A percentile compares a stretch with the other conserved stretches of the same genome.
These are phyloP conservation scores for Wickerhamiella musiphila DNA, from an alignment of 805 yeast genomes.

Conservation along the genomic window DNA sequence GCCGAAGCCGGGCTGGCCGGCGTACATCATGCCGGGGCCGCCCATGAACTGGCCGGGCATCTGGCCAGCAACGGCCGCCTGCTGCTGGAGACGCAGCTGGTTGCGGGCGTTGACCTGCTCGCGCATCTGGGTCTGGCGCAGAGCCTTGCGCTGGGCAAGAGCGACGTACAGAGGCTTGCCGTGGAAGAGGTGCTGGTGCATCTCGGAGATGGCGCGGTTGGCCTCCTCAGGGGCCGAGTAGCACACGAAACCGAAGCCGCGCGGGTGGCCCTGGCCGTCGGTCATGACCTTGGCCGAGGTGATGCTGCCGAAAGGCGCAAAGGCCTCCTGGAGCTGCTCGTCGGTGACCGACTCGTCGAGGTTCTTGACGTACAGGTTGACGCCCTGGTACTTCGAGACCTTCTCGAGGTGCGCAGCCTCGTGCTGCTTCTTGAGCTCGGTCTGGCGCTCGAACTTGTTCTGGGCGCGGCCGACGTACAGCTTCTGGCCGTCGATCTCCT, in stretches of 20 bases:
- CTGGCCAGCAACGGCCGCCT: slow-evolving; percentile 60
- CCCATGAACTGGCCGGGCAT: slow-evolving; percentile 71
- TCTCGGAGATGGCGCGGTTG: slow-evolving; percentile 92
- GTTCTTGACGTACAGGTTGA: slow-evolving; percentile 91
- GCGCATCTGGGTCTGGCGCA: slow-evolving; percentile 88
- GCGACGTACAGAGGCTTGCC: slow-evolving; percentile 97
- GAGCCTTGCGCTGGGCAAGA: slow-evolving; percentile 96
- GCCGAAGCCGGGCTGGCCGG: slow-evolving; percentile 62
- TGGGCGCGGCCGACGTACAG: slow-evolving; percentile 97
- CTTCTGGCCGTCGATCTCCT: slow-evolving; percentile 61
- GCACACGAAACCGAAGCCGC: slow-evolving; percentile 98
- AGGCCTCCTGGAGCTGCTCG: slow-evolving; percentile 80
- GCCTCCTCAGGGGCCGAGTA: slow-evolving; percentile 98
- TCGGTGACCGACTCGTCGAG: slow-evolving; percentile 86
- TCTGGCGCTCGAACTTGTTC: slow-evolving; percentile 94
- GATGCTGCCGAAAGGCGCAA: slow-evolving; percentile 82
- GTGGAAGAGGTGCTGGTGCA: slow-evolving; percentile 90
- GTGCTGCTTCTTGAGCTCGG: slow-evolving; percentile 86
- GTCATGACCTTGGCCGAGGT: slow-evolving; percentile 94
- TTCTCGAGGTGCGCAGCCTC: slow-evolving; percentile 85
- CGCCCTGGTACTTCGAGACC: slow-evolving; percentile 89
- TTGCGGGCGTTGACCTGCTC: slow-evolving; percentile 97
- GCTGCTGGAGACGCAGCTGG: slow-evolving; percentile 97
- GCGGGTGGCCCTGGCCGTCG: slow-evolving; percentile 85
- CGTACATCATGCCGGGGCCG: slow-evolving; percentile 53